Evolutionary conservation across 176 grass and related monocot genomes (phyloP).

Genomic region (Phragmites australis): DNA sequence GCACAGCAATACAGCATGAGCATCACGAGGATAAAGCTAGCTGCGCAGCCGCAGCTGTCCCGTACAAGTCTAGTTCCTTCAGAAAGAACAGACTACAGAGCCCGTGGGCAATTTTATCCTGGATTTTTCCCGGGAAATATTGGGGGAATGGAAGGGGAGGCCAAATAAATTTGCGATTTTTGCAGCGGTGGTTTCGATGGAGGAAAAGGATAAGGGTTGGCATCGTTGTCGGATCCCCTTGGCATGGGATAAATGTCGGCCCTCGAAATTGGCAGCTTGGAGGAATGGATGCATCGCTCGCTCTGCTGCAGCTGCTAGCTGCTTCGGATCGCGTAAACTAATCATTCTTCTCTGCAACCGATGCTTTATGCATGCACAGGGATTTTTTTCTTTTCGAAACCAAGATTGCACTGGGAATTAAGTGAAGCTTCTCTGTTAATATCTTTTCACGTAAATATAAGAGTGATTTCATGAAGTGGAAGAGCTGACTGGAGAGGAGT

Average conservation of each 20-base stretch:
- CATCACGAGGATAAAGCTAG: background rate
- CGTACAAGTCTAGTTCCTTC: background rate
- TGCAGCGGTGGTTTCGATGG: constrained; percentile 24
- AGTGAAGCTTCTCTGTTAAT: background rate
- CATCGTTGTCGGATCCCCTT: constrained; percentile 49
- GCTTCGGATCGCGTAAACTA: constrained; percentile 1
- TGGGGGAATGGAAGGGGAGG: background rate
- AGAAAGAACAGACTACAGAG: constrained; percentile 27
- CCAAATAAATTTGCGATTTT: background rate
- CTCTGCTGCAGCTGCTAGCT: background rate
- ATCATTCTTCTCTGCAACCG: background rate
- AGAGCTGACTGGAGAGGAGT: no score
- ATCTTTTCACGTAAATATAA: background rate
- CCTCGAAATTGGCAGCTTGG: constrained; percentile 40
- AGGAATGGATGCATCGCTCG: constrained; percentile 20
- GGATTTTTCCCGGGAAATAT: constrained; percentile 33
- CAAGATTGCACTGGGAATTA: background rate
- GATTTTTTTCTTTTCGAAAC: background rate
- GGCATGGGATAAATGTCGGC: constrained; percentile 46
- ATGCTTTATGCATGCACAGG: background rate
- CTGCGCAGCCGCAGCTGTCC: background rate
- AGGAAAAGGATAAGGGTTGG: background rate
- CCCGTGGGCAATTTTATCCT: constrained; percentile 35
- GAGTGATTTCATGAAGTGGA: background rate
- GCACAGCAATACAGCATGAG: background rate